Evolutionary conservation across 2,329 filamentous ascomycete species (phyloP), one percentile per base, ranked within the genome.

Genomic region (Coniochaeta sp.): DNA sequence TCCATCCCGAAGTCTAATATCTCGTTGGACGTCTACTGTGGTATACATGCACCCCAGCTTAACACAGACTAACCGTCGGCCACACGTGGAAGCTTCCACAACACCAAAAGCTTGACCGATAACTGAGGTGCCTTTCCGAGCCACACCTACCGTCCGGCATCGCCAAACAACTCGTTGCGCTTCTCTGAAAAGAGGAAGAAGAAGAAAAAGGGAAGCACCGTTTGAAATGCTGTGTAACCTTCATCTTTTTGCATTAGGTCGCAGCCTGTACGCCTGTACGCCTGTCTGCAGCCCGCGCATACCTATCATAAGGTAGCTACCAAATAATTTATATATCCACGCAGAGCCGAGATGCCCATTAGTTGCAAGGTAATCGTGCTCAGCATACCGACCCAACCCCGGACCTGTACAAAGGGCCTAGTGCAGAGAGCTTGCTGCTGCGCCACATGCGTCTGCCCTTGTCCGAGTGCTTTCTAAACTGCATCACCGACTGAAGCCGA

Each of bases 91-190:
- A 38, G 54, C 31, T 24, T 38, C 31, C 54, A 24, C 54, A 57
- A 36, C 52, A 56, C 33, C 52, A 34, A 12, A 14, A 22, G 54
- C 54, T 57, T 57, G 54, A 57, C 54, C 54, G 54, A 57, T 57
- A 57, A 38, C 17, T 52, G 38, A 40, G 38, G 38, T 36, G 19
- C 54, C 54, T 34, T 24, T 57, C 31, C 54, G 34, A 38, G 34
- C 34, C 54, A 57, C 54, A 36, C 34, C 33, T 36, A 22, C 4
- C 34, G 22, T 19, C 54, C 3, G 16, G 4, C 38, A 40, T 34
- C 19, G n/a, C 31, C 31, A 57, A n/a, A 24, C 31, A 24, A 57
- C n/a, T 17, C 17, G n/a, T 3, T 24, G 3, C 31, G 17, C 6
- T 36, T 38, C 19, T 22, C n/a, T 36, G 31, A 24, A 24, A 22